A percentile compares a stretch with the other conserved stretches of the same genome.
phyloP scores from a whole-genome alignment of 345 rosid genomes.

The Camelina laxa region DNA sequence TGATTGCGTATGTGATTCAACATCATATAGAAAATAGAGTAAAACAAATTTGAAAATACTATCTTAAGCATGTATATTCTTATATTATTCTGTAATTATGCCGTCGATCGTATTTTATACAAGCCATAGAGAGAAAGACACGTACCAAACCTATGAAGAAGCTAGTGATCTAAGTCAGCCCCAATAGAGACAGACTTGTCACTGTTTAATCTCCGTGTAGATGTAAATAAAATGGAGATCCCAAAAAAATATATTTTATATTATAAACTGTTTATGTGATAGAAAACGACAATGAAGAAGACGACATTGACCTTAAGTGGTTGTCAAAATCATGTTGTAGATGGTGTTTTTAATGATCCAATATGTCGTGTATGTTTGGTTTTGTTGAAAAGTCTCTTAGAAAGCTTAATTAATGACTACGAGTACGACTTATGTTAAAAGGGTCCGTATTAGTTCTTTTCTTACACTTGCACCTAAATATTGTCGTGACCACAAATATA shows the following conservation, averaged over 20 bases:
- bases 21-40: not conserved
- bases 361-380: slow-evolving; percentile 39
- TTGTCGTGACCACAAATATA: slow-evolving; percentile 19
- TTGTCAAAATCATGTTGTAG: slow-evolving; percentile 30
- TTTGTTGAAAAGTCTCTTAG: slow-evolving; percentile 9
- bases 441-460: not conserved
- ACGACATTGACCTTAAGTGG: slow-evolving; percentile 38
- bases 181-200: slow-evolving; percentile 29
- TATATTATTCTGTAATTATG: not conserved
- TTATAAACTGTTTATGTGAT: not conserved
- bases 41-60: not conserved
- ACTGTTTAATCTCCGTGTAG: slow-evolving; percentile 16
- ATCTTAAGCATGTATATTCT: no score
- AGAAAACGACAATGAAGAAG: slow-evolving; percentile 37
- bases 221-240: slow-evolving; percentile 10
- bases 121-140: slow-evolving; percentile 3
- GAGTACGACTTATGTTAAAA: slow-evolving; percentile 16
- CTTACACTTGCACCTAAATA: not conserved
- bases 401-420: slow-evolving; percentile 12
- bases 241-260: not conserved
- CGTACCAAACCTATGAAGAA: slow-evolving; percentile 21
- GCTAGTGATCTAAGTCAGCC: slow-evolving; percentile 14
- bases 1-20: not conserved
- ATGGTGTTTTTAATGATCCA: slow-evolving; percentile 26
- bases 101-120: not conserved